Evolutionary conservation across 2,329 filamentous ascomycete genomes (phyloP), one percentile per base, ranked within the genome.

Genomic region (Ophiocordyceps unilateralis): DNA sequence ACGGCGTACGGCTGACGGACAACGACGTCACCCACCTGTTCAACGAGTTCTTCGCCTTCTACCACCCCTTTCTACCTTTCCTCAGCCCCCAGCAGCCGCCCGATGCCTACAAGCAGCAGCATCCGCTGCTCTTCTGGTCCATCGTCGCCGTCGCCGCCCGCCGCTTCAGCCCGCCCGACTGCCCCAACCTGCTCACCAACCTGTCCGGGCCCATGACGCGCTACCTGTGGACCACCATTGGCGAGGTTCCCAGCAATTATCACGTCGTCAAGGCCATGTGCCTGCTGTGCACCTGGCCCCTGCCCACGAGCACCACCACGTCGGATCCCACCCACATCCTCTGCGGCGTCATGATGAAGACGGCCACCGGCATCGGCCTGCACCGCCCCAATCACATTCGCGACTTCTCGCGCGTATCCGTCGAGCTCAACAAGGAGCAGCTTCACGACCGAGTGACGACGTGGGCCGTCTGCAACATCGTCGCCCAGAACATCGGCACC

Each of bases 401-500:
- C 57, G 84, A 89, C 58, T 91, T 89, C 57, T 86, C 82, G 2
- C 68, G 83, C 41, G 79, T 83, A 23, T 80, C 76, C 2, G 69
- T 84, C 26, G 79, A 87, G 50, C 66, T 89, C 34, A 81, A 83
- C 51, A 81, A 81, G 52, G 83, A 88, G 55, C 83, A 88, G 52
- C 73, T 88, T 45, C 75, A 82, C 50, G 83, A 91, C 54, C 72
- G 84, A 32, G 75, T 88, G 38, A 76, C 77, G 41, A 89, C 83
- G 1, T 91, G 83, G 83, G 83, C 83, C 1, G 81, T 85, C 4
- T 86, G 83, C 64, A 91, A 91, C 55, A 82, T 89, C 49, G 83
- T 88, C 28, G 79, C 83, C 20, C 83, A 89, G 53, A 79, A 77
- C 44, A 76, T 88, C 38, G 83, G 82, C n/a, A 89, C 84, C 4